Evolutionary conservation across 2,329 filamentous ascomycete genomes (phyloP), one percentile per base, ranked within the genome.

Genomic region (Rhynchosporium agropyri): DNA sequence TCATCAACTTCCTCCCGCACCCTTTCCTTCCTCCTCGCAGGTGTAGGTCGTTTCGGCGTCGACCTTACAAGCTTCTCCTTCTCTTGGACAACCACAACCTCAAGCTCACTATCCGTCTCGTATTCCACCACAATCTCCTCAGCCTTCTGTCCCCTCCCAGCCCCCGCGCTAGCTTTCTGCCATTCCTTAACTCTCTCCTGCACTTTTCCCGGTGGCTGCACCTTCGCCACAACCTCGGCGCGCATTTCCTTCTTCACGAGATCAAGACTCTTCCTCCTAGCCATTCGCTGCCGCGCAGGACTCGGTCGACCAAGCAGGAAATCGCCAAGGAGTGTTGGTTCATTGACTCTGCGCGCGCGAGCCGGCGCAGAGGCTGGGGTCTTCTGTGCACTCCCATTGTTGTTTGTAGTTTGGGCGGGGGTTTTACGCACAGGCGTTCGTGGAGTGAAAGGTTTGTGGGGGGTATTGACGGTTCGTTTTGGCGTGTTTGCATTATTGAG

Each of bases 151-250:
- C 79, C 81, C 1, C 76, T 77, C 3, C 89, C 83, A 31, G 87
- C 88, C 5, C 84, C 83, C 40, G 88, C 89, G 71, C 89, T 91
- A 68, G 88, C 81, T 72, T 89, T 89, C 76, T 97, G 92, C 92
- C 92, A 97, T 76, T 88, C 84, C 69, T 88, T 89, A 59, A 97
- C 90, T 71, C 92, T 87, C 68, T 91, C 89, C 66, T 85, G 85
- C 54, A 96, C 89, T n/a, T 84, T 84, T 3, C 84, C 83, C 0
- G 85, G 89, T 72, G 79, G 84, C 76, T 79, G 87, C 69, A 85
- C 80, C 76, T 79, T 86, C 74, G 77, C 81, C 58, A 83, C 84
- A n/a, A 81, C 76, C 6, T 79, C 84, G 68, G 80, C 70, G 77
- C 79, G 72, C 76, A 80, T 72, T 73, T 83, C 76, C 40, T 81